phyloP scores from a whole-genome alignment of 2,329 filamentous ascomycete species.

The Aspergillus versicolor region DNA sequence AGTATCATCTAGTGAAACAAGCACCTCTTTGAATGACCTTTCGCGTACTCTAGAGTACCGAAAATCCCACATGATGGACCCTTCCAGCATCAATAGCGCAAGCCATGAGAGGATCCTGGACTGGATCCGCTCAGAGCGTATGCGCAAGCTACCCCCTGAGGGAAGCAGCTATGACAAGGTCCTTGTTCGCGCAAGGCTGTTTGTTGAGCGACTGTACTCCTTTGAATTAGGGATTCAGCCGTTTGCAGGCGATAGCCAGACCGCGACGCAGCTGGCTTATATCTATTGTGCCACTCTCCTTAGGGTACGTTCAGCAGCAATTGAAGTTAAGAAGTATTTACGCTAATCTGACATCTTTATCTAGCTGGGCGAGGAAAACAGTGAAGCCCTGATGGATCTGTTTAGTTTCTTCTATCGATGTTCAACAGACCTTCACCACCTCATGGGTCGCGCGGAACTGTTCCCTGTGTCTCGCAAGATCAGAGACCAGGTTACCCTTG shows the following conservation, averaged over 20 bases:
- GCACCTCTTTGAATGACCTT: conserved; percentile 5
- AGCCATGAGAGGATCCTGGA: conserved; percentile 22
- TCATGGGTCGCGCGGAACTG: conserved; percentile 48
- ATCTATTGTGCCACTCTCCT: conserved; percentile 49
- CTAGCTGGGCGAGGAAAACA: conserved; percentile 50
- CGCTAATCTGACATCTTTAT: background rate
- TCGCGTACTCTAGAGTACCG: conserved; percentile 8
- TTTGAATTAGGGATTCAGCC: conserved; percentile 36
- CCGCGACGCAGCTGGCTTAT: conserved; percentile 51
- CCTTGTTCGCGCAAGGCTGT: conserved; percentile 39
- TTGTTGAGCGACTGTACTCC: conserved; percentile 37
- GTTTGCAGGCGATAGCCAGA: conserved; percentile 37
- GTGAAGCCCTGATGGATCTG: conserved; percentile 47
- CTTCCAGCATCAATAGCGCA: conserved; percentile 4
- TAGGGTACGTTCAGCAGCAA: conserved; percentile 36
- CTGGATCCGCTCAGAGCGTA: conserved; percentile 40
- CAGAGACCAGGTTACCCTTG: conserved; percentile 46
- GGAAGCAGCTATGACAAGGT: conserved; percentile 44
- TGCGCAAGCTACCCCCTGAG: conserved; percentile 39
- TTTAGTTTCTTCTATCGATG: conserved; percentile 55
- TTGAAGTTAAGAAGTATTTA: fast-evolving
- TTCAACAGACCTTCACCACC: conserved; percentile 40
- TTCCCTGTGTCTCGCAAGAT: conserved; percentile 49
- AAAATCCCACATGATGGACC: conserved; percentile 9
- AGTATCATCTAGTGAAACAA: background rate